These are phyloP conservation scores for Phytophthora litchii DNA, from an alignment of 352 stramenopile species.

Conservation along the genomic window DNA sequence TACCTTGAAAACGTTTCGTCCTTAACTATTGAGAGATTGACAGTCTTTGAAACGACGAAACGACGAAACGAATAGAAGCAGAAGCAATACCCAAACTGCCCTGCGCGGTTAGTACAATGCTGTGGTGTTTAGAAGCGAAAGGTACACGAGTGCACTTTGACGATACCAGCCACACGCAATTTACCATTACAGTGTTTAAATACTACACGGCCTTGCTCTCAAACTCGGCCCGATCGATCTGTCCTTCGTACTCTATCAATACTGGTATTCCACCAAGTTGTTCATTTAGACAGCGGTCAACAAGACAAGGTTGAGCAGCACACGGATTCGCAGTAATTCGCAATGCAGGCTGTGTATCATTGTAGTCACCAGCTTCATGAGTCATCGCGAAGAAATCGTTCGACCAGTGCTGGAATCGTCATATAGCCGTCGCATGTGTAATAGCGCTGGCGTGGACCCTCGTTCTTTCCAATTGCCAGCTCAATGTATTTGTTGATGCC, in stretches of 20 bases:
- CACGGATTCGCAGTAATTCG: slow-evolving; percentile 8
- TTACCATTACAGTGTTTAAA: slow-evolving; percentile 2
- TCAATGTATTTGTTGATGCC: slow-evolving; percentile 42
- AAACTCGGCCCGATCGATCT: slow-evolving; percentile 3
- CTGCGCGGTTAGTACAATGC: no score
- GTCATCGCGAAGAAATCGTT: slow-evolving; percentile 40
- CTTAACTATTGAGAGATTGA: no score
- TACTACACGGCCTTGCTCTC: slow-evolving; percentile 1
- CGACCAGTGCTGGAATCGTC: slow-evolving; percentile 38
- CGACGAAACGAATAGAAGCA: no score
- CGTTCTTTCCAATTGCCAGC: slow-evolving; percentile 34
- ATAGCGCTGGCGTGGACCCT: slow-evolving; percentile 20
- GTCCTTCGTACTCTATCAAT: slow-evolving; percentile 7
- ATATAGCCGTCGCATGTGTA: slow-evolving; percentile 36
- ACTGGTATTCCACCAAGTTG: slow-evolving; percentile 24
- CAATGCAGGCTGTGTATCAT: background rate
- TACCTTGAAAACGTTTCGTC: no score
- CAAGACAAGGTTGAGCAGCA: background rate
- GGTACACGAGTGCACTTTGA: no score
- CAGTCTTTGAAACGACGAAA: no score
- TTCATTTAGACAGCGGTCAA: slow-evolving; percentile 11
- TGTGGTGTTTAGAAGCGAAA: no score
- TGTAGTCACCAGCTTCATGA: slow-evolving; percentile 7
- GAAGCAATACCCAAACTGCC: no score
- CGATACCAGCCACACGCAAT: background rate